Evolutionary conservation across 495 filamentous ascomycete genomes (phyloP).

Genomic region (Apiosordaria backusii): DNA sequence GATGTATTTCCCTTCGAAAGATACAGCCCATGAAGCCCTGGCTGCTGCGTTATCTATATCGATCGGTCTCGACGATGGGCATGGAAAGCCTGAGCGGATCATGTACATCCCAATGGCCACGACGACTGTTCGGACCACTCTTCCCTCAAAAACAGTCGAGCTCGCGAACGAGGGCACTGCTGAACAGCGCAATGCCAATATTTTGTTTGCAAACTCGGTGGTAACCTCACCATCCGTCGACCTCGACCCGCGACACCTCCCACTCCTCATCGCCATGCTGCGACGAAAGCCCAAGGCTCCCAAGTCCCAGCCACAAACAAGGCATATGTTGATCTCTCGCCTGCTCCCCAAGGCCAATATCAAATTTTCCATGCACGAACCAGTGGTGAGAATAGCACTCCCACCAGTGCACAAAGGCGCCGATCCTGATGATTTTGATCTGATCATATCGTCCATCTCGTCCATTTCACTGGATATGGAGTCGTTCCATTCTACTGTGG

Average conservation of each 20-base stretch:
- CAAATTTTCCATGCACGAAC: conserved; percentile 94
- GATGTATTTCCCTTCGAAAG: conserved; percentile 95
- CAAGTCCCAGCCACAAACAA: conserved; percentile 41
- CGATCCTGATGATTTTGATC: conserved; percentile 77
- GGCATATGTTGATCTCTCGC: conserved; percentile 76
- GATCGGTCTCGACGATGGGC: conserved; percentile 83
- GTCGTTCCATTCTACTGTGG: conserved; percentile 85
- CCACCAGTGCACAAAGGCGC: conserved; percentile 61
- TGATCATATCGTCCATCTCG: conserved; percentile 90
- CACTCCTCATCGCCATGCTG: conserved; percentile 73
- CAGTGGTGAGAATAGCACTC: conserved; percentile 82
- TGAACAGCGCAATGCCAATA: conserved; percentile 89
- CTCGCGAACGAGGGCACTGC: conserved; percentile 68
- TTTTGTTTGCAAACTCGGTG: conserved; percentile 92
- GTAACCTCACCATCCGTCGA: conserved; percentile 94
- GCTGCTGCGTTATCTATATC: conserved; percentile 89
- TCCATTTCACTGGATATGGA: conserved; percentile 89
- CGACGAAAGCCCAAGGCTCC: conserved; percentile 53
- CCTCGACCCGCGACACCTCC: conserved; percentile 89
- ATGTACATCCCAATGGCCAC: conserved; percentile 97
- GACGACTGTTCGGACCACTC: conserved; percentile 87
- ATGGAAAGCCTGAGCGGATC: conserved; percentile 77
- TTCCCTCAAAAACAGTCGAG: conserved; percentile 91
- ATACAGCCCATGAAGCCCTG: conserved; percentile 93
- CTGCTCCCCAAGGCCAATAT: conserved; percentile 91